A percentile compares a stretch with the other conserved stretches of the same genome.
These are phyloP conservation scores for Russula sp. DNA, from an alignment of 768 basidiomycete species.

Conservation along the genomic window DNA sequence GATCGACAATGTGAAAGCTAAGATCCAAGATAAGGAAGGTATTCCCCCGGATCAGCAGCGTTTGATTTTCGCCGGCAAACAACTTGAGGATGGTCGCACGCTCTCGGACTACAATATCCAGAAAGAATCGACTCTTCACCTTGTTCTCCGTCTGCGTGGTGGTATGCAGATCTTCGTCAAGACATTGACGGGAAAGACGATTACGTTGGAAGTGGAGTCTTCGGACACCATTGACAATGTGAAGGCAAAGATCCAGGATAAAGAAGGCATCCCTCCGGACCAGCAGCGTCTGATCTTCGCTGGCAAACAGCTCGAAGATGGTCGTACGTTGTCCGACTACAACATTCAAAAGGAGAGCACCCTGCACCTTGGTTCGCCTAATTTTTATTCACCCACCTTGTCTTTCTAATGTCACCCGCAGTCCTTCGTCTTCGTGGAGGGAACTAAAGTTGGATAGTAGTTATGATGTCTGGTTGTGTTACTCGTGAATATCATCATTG, in stretches of 20 bases:
- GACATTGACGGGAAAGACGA: constrained; percentile 19
- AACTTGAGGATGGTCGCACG: constrained; percentile 19
- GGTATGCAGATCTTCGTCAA: constrained; percentile 21
- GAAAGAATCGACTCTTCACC: constrained; percentile 20
- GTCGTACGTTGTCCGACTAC: constrained; percentile 20
- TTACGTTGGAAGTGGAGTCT: constrained; percentile 20
- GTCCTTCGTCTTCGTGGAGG: constrained; percentile 48
- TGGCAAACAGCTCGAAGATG: constrained; percentile 20
- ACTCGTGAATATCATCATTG: not conserved
- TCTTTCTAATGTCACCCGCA: not conserved
- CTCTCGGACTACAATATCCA: constrained; percentile 21
- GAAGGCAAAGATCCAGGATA: constrained; percentile 21
- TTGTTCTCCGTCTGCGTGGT: constrained; percentile 19
- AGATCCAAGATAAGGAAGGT: constrained; percentile 21
- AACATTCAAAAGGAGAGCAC: constrained; percentile 22
- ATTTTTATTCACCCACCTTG: not conserved
- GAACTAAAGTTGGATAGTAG: constrained; percentile 16
- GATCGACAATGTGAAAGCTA: constrained; percentile 20
- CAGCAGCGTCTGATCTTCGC: constrained; percentile 21
- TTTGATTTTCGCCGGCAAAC: constrained; percentile 19
- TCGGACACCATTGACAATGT: constrained; percentile 21
- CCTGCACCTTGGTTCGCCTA: constrained; percentile 15
- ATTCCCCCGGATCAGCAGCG: constrained; percentile 21
- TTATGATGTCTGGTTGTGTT: not conserved
- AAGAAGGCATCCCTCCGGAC: constrained; percentile 20